Conservation (phyloP, 2,329 filamentous ascomycete species). For the Colletotrichum falcatum region DNA sequence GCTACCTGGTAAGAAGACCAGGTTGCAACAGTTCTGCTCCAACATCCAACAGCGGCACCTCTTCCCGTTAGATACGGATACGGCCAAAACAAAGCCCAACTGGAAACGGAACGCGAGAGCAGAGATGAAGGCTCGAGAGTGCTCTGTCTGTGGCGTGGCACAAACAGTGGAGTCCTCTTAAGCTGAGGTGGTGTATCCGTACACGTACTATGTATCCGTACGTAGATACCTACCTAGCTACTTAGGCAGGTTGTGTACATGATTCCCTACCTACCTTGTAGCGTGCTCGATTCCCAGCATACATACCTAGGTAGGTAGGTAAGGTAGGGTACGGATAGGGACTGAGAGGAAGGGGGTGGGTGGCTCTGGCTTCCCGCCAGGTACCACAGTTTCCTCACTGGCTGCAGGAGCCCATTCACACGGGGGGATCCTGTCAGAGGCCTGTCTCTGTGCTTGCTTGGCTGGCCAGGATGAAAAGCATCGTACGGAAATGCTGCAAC, state of each 20-base stretch:
- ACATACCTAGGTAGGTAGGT: too few species aligned
- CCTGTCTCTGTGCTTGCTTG: constrained; percentile 5
- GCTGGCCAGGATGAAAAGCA: constrained; percentile 1
- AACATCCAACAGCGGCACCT: not conserved
- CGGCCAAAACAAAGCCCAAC: constrained; percentile 16
- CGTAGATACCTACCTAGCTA: too few species aligned
- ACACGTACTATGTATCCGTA: too few species aligned
- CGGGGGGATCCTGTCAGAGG: constrained; percentile 25
- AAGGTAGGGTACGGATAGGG: not conserved
- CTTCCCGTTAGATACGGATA: not conserved
- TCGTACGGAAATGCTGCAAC: not conserved
- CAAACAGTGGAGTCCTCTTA: constrained; percentile 23
- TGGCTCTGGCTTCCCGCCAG: constrained; percentile 14
- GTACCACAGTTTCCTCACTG: constrained; percentile 27
- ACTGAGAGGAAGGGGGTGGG: not conserved
- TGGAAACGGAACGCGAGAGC: constrained; percentile 2
- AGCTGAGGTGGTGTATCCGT: not conserved
- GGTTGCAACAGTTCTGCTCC: not conserved
- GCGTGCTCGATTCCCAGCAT: too few species aligned
- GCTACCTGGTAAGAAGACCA: not conserved
- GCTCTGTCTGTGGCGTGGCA: constrained; percentile 33
- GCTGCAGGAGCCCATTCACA: constrained; percentile 7
- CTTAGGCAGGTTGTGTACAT: too few species aligned
- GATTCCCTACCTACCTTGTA: too few species aligned
- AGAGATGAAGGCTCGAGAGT: constrained; percentile 12